A percentile compares a stretch with the other conserved stretches of the same genome.
Conservation (phyloP, 345 rosid species). For the Populus nigra region DNA sequence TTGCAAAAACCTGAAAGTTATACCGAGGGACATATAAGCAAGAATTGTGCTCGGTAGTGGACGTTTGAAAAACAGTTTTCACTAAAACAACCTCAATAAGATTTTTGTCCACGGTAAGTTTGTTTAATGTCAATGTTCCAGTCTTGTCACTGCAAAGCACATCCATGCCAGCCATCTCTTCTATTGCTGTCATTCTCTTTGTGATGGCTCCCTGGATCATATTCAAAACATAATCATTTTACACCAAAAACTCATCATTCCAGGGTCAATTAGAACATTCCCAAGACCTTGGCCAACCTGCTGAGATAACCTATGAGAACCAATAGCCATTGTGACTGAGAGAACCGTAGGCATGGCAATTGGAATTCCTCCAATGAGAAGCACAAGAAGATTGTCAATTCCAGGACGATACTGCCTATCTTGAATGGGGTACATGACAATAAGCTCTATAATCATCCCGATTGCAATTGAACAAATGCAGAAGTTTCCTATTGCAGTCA, state of each 20-base stretch:
- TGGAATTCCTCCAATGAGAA: conserved; percentile 97
- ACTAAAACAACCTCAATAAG: conserved; percentile 74
- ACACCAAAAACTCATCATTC: conserved; percentile 15
- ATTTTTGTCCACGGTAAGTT: conserved; percentile 89
- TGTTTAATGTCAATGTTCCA: conserved; percentile 94
- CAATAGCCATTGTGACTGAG: conserved; percentile 98
- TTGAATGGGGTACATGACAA: conserved; percentile 98
- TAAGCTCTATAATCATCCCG: conserved; percentile 87
- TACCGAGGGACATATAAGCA: conserved; percentile 19
- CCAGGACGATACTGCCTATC: conserved; percentile 90
- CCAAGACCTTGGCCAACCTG: conserved; percentile 54
- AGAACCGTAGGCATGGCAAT: conserved; percentile 99
- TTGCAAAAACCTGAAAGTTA: conserved; percentile 69
- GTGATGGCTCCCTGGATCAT: conserved; percentile 89
- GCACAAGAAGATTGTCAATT: conserved; percentile 96
- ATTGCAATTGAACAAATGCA: conserved; percentile 96
- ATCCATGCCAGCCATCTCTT: conserved; percentile 99
- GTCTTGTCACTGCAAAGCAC: conserved; percentile 99
- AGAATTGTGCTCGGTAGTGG: background rate
- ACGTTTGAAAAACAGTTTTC: conserved; percentile 1
- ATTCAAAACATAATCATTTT: conserved; percentile 11
- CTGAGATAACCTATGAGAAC: conserved; percentile 89
- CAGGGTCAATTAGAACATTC: conserved; percentile 5
- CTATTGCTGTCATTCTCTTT: conserved; percentile 99
- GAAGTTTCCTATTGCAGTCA: conserved; percentile 96